Evolutionary conservation across 371 early-diverging fungal species (phyloP).

Genomic region (Blyttiomyces sp.): DNA sequence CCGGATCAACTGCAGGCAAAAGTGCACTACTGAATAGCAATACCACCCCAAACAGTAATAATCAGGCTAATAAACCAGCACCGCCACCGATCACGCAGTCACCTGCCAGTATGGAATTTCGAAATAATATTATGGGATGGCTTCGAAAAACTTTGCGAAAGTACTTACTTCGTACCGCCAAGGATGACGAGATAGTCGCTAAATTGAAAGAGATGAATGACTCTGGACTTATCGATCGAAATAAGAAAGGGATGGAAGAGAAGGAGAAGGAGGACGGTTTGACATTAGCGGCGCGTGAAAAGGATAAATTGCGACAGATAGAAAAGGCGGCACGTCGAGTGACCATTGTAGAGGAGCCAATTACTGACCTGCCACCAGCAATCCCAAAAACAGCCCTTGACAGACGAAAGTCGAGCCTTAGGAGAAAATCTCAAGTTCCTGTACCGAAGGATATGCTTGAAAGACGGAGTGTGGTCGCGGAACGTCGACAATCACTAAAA

Average conservation of each 20-base stretch:
- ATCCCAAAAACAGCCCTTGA: too few relatives aligned
- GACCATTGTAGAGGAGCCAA: not conserved
- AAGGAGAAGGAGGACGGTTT: slow-evolving; percentile 12
- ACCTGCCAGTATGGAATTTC: not conserved
- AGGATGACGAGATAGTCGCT: slow-evolving; percentile 21
- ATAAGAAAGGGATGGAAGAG: slow-evolving; percentile 7
- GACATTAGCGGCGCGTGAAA: slow-evolving; percentile 3
- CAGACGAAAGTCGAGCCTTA: too few relatives aligned
- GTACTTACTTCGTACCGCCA: slow-evolving; percentile 25
- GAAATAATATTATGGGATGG: slow-evolving; percentile 22
- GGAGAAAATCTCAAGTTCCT: too few relatives aligned
- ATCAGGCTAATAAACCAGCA: not conserved
- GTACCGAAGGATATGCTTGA: not conserved
- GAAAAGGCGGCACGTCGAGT: not conserved
- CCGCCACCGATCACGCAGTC: not conserved
- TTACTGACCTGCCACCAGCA: not conserved
- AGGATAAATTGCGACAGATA: not conserved
- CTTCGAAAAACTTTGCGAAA: slow-evolving; percentile 25
- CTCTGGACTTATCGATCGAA: slow-evolving; percentile 28
- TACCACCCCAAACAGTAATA: not conserved
- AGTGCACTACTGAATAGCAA: too few relatives aligned
- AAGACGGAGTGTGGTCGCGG: not conserved
- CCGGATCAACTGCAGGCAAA: too few relatives aligned
- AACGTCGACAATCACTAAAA: not conserved
- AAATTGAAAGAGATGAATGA: slow-evolving; percentile 29